phyloP scores from a whole-genome alignment of 2,329 filamentous ascomycete species.

The Triangularia verruculosa region DNA sequence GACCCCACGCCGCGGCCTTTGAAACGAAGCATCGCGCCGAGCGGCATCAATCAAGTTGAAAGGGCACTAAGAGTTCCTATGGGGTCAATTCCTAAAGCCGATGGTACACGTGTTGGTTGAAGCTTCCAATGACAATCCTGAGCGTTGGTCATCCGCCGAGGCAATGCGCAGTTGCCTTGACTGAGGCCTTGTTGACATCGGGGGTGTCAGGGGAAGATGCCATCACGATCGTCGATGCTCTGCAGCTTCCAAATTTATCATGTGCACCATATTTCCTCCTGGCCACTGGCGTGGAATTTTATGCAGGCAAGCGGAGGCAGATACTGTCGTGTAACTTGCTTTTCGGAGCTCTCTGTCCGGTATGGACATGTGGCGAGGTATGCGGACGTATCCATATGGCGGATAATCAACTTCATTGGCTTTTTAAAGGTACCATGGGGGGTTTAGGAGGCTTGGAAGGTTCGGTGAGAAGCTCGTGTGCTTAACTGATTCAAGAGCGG shows the following conservation, averaged over 20 bases:
- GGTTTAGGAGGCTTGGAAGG: neutral
- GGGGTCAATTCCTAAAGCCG: neutral
- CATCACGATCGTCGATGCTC: conserved; percentile 10
- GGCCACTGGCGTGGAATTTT: neutral
- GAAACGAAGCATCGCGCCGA: neutral
- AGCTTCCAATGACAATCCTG: neutral
- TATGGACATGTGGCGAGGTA: neutral
- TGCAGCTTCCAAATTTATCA: conserved; percentile 3
- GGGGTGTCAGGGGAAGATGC: neutral
- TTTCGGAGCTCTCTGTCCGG: neutral
- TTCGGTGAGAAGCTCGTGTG: neutral
- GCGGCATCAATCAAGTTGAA: neutral
- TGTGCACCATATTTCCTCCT: neutral
- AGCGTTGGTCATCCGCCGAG: neutral
- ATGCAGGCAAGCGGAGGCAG: neutral
- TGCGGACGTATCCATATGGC: neutral
- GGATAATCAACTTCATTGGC: neutral
- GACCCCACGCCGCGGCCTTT: neutral
- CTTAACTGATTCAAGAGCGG: neutral
- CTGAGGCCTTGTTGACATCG: neutral
- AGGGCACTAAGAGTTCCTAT: neutral
- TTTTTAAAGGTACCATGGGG: neutral
- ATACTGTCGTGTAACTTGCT: neutral
- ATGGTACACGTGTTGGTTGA: neutral
- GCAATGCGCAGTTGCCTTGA: neutral